These are phyloP conservation scores for Canna indica DNA, from an alignment of 176 grass and related monocot species.

Conservation along the genomic window DNA sequence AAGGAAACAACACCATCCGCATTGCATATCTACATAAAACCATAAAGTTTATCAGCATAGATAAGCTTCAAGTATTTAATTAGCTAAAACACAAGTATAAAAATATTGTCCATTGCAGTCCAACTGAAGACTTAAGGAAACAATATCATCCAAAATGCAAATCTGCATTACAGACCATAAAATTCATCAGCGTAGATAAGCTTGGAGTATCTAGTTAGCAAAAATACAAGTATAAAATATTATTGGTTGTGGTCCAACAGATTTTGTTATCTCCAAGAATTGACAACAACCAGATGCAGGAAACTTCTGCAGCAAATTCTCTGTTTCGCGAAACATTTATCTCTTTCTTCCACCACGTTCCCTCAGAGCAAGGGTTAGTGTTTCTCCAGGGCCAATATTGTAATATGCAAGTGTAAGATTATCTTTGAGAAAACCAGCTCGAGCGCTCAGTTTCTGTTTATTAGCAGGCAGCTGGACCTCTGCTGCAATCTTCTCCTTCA, in stretches of 20 bases:
- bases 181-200: constrained; percentile 11
- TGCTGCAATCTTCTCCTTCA: constrained; percentile 95
- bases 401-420: constrained; percentile 93
- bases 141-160: constrained; percentile 2
- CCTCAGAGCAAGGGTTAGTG: constrained; percentile 67
- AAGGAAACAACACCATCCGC: background rate
- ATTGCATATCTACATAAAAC: constrained; percentile 3
- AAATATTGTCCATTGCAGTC: no score
- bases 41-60: constrained; percentile 7
- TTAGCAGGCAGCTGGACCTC: constrained; percentile 93
- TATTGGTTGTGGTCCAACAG: background rate
- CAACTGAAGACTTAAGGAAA: background rate
- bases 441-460: constrained; percentile 84
- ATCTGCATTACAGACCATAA: background rate
- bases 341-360: constrained; percentile 97
- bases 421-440: constrained; percentile 82
- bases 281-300: background rate
- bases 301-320: background rate
- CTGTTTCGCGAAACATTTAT: constrained; percentile 32
- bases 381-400: constrained; percentile 70
- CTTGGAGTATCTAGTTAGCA: background rate
- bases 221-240: background rate
- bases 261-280: background rate
- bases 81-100: background rate
- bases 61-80: background rate